Base-by-base conservation (phyloP, 495 filamentous ascomycete species). In the Oidiodendron maius region DNA sequence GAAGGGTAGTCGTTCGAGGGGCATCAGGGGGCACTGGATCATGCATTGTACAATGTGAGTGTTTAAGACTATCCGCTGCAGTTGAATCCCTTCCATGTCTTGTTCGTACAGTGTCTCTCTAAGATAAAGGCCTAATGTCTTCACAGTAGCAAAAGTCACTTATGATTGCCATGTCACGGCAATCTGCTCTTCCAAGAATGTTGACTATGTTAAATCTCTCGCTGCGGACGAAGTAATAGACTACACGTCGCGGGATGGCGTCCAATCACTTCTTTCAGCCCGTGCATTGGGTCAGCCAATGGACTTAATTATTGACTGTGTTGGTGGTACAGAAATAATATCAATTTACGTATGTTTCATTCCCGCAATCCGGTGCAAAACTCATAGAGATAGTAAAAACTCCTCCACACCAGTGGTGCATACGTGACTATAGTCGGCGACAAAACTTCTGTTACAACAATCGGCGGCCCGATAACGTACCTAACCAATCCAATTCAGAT, bases 191-290 rank as follows among this genome's bases (percentile, higher is more conserved):
- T 28, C 44, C 12, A 51, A 34, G 34, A 65, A 65, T 41, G 44
- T 51, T 10, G 46, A 55, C 22, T 57, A 53, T 18, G 60, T 60
- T 44, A 25, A 49, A 40, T 21, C 35, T 0, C 48, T 65, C 18
- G 63, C 58, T 11, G 63, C 61, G 1, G 63, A 63, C 44, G 55
- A 57, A 46, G 57, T 62, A 4, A 54, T 65, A 17, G 62, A 65
- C 47, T 65, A 65, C 49, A 60, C 50, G 9, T 51, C 39, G 1
- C 30, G 48, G 9, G 46, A 57, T 38, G 41, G 61, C 3, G 12
- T 37, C 0, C 18, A 30, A 12, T 30, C 55, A 21, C 55, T 55
- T 9, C 16, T 40, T 1, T 24, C 42, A 1, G 23, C 22, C 6
- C 11, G 11, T 1, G 13, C 23, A 17, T 15, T 3, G 0, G 17